Evolutionary conservation across 176 grass and related monocot genomes (phyloP), one percentile per base, ranked within the genome.

Genomic region (Carex scoparia): DNA sequence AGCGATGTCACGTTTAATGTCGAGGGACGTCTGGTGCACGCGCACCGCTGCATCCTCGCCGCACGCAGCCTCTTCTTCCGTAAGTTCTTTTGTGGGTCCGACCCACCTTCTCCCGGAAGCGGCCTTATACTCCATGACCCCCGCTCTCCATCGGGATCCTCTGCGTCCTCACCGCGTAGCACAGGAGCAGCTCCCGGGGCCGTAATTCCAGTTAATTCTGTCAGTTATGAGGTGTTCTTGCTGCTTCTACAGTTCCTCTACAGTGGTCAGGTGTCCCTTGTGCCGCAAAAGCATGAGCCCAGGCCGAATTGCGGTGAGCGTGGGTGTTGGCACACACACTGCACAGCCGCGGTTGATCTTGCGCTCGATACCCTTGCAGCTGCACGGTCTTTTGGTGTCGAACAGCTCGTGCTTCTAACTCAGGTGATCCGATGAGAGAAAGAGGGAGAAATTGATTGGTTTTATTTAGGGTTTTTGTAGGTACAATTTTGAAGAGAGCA

Each of bases 31-130:
- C 91, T 94, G 0, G 97, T 99, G 66, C 97, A 99, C 84, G 97
- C 97, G 11, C 97, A 99, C 87, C 97, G 97, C 78, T 96, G 97
- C 93, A 95, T 99, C 91, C 91, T 99, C 37, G 97, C 97, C 5
- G 97, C 97, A 1, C 88, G 97, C 38, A 99, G 97, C 88, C 93
- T 92, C 79, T 99, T 96, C 90, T 99, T 99, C 61, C 97, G 97
- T 79, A 95, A 94, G 84, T 94, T 92, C 90, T 99, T 99, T 87
- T 99, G 97, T 74, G 87, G 93, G 3, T 86, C 71, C 71, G 93
- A 84, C 46, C 87, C 84, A 0, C 82, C 90, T 14, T 66, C 67
- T 71, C 89, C 88, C 84, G 85, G 53, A 71, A 23, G 71, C 82
- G 18, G 49, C 55, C 19, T 88, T 81, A 0, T 72, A 66, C 88